Evolutionary conservation across 768 basidiomycete species (phyloP).

Genomic region (Agaricus blazei): DNA sequence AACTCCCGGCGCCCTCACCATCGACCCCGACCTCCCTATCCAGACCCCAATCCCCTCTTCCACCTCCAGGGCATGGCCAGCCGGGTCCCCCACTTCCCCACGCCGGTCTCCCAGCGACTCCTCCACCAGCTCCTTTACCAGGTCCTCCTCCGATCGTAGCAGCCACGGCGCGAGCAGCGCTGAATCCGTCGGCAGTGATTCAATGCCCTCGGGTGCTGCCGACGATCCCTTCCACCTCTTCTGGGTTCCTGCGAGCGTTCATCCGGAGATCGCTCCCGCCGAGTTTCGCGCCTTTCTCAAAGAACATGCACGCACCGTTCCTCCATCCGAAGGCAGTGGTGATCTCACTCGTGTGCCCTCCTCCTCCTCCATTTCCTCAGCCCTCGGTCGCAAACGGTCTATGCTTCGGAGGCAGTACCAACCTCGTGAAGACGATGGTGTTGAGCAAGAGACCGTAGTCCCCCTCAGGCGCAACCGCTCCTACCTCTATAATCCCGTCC

Average conservation of each 20-base stretch:
- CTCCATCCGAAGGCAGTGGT: conserved; percentile 46
- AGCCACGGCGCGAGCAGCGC: conserved; percentile 20
- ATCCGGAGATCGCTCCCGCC: conserved; percentile 95
- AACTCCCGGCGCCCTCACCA: conserved; percentile 73
- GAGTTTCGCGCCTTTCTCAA: conserved; percentile 95
- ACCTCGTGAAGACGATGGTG: conserved; percentile 71
- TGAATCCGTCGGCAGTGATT: conserved; percentile 13
- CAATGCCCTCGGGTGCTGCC: conserved; percentile 32
- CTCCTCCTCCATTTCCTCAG: conserved; percentile 29
- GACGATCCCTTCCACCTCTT: conserved; percentile 90
- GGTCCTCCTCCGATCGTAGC: conserved; percentile 17
- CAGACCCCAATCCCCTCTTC: conserved; percentile 58
- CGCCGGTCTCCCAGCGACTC: conserved; percentile 16
- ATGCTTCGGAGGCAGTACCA: conserved; percentile 95
- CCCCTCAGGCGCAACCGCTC: conserved; percentile 67
- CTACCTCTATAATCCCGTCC: conserved; percentile 64
- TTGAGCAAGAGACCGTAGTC: conserved; percentile 63
- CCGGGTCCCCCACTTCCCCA: conserved; percentile 18
- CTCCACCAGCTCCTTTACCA: conserved; percentile 14
- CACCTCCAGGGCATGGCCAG: conserved; percentile 47
- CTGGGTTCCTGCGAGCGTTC: conserved; percentile 96
- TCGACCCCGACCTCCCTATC: conserved; percentile 91
- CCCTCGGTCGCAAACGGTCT: conserved; percentile 79
- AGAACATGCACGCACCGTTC: conserved; percentile 70
- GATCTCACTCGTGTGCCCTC: conserved; percentile 24